Conservation (phyloP, 106 monocot genomes). For the Allium fistulosum region DNA sequence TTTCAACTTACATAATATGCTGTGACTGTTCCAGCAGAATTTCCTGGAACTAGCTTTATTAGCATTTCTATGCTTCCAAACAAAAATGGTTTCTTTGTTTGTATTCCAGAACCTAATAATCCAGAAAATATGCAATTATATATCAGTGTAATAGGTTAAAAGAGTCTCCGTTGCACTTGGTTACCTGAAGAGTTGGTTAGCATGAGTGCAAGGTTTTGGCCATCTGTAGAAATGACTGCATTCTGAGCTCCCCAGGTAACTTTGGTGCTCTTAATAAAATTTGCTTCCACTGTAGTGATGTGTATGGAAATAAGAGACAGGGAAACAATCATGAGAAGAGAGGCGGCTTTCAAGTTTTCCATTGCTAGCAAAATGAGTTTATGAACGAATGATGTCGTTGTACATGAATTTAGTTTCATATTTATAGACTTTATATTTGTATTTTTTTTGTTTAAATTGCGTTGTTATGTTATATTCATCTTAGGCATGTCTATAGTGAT, state of each 20-base stretch:
- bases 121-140: not conserved
- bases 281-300: not conserved
- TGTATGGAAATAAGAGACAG: not conserved
- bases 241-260: slow-evolving; percentile 41
- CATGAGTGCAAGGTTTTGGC: slow-evolving; percentile 23
- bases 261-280: not conserved
- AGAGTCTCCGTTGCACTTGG: too few relatives aligned
- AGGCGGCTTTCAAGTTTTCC: not conserved
- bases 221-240: slow-evolving; percentile 11
- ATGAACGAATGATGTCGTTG: not conserved
- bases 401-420: not conserved
- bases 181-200: slow-evolving; percentile 31
- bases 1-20: slow-evolving; percentile 15
- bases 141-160: not conserved
- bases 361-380: not conserved
- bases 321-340: not conserved
- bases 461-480: too few relatives aligned
- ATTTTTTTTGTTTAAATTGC: not conserved
- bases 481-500: not conserved
- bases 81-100: too few relatives aligned
- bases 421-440: not conserved
- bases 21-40: slow-evolving; percentile 10
- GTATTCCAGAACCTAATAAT: slow-evolving; percentile 6
- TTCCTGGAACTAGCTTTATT: too few relatives aligned
- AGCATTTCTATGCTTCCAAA: too few relatives aligned